phyloP scores from a whole-genome alignment of 2,329 filamentous ascomycete species.

The Ceratocystis papillata region DNA sequence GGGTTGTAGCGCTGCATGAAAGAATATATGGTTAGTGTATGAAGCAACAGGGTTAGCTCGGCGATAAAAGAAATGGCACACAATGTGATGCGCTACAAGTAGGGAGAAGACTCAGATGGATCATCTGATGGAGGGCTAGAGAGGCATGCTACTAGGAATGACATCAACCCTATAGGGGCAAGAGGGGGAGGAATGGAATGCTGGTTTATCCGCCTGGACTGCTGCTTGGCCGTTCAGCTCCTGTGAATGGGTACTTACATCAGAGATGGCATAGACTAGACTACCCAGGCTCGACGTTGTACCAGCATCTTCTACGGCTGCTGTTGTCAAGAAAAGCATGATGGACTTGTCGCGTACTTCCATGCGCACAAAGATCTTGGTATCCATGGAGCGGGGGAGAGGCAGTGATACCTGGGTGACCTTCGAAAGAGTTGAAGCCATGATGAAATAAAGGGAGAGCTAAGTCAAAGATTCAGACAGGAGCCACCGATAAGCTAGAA shows the following conservation, averaged over 20 bases:
- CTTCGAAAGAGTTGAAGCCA: conserved; percentile 3
- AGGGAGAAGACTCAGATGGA: neutral
- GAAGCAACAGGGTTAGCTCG: too few species aligned
- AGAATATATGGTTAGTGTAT: conserved; percentile 1
- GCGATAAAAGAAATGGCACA: neutral
- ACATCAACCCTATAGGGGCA: too few species aligned
- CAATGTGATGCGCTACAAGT: neutral
- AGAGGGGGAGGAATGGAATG: too few species aligned
- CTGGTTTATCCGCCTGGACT: neutral
- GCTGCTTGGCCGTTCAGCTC: neutral
- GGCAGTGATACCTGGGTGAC: conserved; percentile 44
- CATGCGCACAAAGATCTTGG: conserved; percentile 50
- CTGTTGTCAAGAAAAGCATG: conserved; percentile 51
- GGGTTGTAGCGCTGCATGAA: conserved; percentile 40
- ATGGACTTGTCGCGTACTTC: conserved; percentile 48
- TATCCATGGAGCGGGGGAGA: conserved; percentile 49
- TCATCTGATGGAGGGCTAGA: too few species aligned
- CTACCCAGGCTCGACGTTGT: conserved; percentile 58
- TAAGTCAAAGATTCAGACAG: neutral
- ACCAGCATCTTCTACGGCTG: conserved; percentile 42
- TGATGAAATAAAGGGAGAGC: neutral
- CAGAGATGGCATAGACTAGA: conserved; percentile 86
- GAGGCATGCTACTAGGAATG: too few species aligned
- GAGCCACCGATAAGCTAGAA: neutral
- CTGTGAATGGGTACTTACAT: conserved; percentile 46